A percentile compares a stretch with the other conserved stretches of the same genome.
Conservation (phyloP, 768 basidiomycete species). For the Lanmaoa pseudosensibilis region DNA sequence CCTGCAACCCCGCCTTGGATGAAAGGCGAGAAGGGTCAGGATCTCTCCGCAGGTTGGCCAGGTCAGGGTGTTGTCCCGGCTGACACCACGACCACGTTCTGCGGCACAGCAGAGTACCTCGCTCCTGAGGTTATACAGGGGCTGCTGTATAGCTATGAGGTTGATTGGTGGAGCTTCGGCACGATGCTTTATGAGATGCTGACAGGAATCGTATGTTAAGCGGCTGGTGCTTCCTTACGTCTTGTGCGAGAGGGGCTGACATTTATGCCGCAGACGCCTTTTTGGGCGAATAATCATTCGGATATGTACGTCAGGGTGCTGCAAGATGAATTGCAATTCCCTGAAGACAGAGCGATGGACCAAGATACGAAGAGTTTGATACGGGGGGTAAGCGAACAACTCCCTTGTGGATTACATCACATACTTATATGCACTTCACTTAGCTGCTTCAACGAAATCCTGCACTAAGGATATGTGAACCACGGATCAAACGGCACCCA, state of each 20-base stretch:
- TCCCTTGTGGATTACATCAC: not conserved
- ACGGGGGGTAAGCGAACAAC: constrained; percentile 70
- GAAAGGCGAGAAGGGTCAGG: constrained; percentile 59
- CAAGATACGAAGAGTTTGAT: constrained; percentile 94
- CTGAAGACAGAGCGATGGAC: constrained; percentile 89
- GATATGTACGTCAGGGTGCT: constrained; percentile 94
- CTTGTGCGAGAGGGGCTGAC: constrained; percentile 18
- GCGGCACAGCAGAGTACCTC: constrained; percentile 94
- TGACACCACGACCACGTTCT: constrained; percentile 85
- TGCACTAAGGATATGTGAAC: constrained; percentile 85
- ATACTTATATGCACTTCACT: constrained; percentile 12
- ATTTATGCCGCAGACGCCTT: constrained; percentile 64
- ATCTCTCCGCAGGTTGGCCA: constrained; percentile 57
- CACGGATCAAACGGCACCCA: constrained; percentile 89
- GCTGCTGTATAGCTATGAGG: constrained; percentile 85
- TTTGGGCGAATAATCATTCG: constrained; percentile 89
- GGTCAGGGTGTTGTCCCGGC: constrained; percentile 46
- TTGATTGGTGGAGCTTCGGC: constrained; percentile 98
- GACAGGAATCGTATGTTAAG: constrained; percentile 75
- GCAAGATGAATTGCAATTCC: constrained; percentile 87
- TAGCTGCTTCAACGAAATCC: constrained; percentile 94
- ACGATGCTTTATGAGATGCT: constrained; percentile 98
- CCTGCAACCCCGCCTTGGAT: constrained; percentile 76
- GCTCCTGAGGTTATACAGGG: constrained; percentile 97
- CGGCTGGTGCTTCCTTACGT: constrained; percentile 11